A percentile compares a stretch with the other conserved stretches of the same genome.
These are phyloP conservation scores for Fusarium duplospermum DNA, from an alignment of 2,329 filamentous ascomycete species.

Conservation along the genomic window DNA sequence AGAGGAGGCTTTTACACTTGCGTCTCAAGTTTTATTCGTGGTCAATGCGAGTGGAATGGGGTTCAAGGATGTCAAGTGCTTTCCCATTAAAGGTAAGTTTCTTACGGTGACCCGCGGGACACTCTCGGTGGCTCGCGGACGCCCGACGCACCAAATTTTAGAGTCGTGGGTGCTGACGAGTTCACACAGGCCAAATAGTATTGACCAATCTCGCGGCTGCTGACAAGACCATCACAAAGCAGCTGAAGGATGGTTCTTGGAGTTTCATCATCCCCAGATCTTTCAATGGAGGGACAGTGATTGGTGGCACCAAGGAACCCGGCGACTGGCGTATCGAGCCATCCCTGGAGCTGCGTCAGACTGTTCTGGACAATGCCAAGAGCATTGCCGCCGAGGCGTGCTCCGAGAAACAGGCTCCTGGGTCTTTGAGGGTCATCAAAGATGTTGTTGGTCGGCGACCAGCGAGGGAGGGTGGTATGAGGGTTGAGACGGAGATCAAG, in stretches of 20 bases:
- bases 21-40: constrained; percentile 38
- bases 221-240: constrained; percentile 63
- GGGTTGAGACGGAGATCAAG: constrained; percentile 47
- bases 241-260: constrained; percentile 72
- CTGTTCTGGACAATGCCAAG: constrained; percentile 25
- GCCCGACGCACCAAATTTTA: not conserved
- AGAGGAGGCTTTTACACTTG: constrained; percentile 47
- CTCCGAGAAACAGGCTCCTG: not conserved
- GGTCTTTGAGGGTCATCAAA: constrained; percentile 48
- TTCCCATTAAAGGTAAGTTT: constrained; percentile 48
- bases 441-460: constrained; percentile 61
- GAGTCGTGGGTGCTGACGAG: constrained; percentile 11
- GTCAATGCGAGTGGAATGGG: constrained; percentile 51
- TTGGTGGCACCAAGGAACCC: constrained; percentile 74
- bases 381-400: constrained; percentile 29
- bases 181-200: constrained; percentile 47
- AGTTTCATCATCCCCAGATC: constrained; percentile 71
- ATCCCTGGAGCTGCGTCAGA: constrained; percentile 57
- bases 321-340: constrained; percentile 66
- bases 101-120: not conserved
- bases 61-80: constrained; percentile 48
- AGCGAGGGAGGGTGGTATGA: constrained; percentile 59
- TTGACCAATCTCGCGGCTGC: constrained; percentile 53
- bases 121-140: not conserved
- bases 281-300: constrained; percentile 71